These are phyloP conservation scores for Vitis rupestris DNA, from an alignment of 164 flowering plant genomes.

Conservation along the genomic window DNA sequence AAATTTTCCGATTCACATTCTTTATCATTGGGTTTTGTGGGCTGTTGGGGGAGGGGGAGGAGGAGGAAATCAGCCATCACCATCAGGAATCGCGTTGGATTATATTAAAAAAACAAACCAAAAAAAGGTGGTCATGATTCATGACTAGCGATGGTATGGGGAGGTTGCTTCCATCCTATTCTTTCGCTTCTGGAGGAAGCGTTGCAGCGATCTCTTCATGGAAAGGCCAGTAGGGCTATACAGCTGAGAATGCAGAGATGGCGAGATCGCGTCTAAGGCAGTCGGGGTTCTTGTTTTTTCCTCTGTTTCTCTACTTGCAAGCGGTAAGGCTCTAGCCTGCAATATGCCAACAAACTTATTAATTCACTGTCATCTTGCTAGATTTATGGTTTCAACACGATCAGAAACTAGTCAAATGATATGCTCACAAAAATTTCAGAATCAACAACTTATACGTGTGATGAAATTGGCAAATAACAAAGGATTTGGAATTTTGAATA, in stretches of 20 bases:
- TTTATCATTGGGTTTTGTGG: no score
- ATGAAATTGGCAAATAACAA: no score
- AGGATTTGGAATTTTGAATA: no score
- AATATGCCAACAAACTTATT: background rate
- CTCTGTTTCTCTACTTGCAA: conserved; percentile 42
- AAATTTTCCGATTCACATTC: no score
- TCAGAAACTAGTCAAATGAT: no score
- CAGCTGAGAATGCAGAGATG: conserved; percentile 9
- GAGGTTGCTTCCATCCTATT: conserved; percentile 36
- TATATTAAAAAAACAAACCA: no score
- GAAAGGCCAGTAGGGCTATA: conserved; percentile 27
- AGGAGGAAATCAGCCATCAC: no score
- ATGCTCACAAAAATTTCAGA: no score
- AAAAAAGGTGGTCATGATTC: background rate
- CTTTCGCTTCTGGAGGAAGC: conserved; percentile 58
- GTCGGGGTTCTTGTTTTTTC: conserved; percentile 10
- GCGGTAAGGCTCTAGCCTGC: conserved; percentile 48
- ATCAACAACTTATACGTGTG: background rate
- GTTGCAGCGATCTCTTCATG: conserved; percentile 57
- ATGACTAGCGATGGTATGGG: conserved; percentile 24
- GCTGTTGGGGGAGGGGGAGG: no score
- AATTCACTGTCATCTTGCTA: background rate
- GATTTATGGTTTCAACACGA: no score
- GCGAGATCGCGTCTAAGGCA: conserved; percentile 11
- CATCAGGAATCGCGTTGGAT: no score